Conservation (phyloP, 2,329 filamentous ascomycete species). For the Cercospora berteroae region DNA sequence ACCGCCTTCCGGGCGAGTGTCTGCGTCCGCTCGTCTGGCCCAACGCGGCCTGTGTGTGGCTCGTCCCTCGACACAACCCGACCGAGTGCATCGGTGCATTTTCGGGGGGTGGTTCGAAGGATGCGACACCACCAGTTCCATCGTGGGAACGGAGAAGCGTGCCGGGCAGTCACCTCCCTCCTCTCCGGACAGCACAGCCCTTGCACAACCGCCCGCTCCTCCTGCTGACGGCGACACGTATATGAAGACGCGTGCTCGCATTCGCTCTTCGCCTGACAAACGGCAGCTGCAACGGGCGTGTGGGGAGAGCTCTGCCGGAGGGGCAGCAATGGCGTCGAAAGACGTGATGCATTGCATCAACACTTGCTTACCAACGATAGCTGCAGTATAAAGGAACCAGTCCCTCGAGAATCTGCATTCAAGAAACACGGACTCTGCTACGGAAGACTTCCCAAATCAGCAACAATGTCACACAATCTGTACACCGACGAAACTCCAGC, state of each 20-base stretch:
- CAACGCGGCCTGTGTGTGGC: neutral
- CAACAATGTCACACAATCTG: slow-evolving; percentile 41
- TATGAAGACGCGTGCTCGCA: neutral
- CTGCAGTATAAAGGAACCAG: neutral
- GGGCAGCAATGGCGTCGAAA: slow-evolving; percentile 13
- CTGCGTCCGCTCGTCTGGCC: neutral
- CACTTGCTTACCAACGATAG: slow-evolving; percentile 6
- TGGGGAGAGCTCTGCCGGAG: slow-evolving; percentile 2
- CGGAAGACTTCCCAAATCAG: neutral
- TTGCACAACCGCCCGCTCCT: no score
- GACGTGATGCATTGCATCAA: slow-evolving; percentile 15
- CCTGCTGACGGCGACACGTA: neutral
- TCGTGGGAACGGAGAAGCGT: neutral
- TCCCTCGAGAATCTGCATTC: neutral
- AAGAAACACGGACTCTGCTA: neutral
- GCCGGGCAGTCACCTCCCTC: no score
- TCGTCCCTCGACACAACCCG: neutral
- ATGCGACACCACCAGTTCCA: neutral
- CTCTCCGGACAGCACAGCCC: no score
- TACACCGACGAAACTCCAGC: slow-evolving; percentile 48
- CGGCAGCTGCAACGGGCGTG: neutral
- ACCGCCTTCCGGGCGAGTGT: neutral
- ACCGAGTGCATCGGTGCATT: neutral
- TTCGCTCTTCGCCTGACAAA: neutral
- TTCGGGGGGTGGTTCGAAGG: neutral